Evolutionary conservation across 139 green algal genomes (phyloP).

Genomic region (Coelastrella sp.): DNA sequence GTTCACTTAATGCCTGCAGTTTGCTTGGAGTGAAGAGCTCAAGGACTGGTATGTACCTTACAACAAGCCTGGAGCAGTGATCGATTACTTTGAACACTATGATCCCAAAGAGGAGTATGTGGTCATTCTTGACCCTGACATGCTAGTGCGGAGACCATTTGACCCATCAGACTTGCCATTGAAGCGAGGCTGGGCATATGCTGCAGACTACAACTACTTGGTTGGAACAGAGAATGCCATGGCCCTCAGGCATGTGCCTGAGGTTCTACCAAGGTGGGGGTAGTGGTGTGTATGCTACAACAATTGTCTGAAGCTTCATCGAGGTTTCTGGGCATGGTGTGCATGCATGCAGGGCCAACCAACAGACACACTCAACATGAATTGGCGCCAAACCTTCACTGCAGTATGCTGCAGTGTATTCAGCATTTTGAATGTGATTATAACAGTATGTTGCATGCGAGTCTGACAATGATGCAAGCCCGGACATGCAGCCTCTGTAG

Average conservation of each 20-base stretch:
- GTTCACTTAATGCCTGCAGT: too few species aligned
- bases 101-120: conserved; percentile 68
- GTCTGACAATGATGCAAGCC: too few species aligned
- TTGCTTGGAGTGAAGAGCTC: conserved; percentile 29
- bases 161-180: conserved; percentile 54
- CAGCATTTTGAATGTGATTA: too few species aligned
- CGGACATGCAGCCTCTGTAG: too few species aligned
- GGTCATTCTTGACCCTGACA: conserved; percentile 70
- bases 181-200: conserved; percentile 54
- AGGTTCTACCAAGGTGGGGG: conserved; percentile 32
- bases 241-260: conserved; percentile 37
- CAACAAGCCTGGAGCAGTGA: conserved; percentile 84
- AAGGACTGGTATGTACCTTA: conserved; percentile 57
- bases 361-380: too few species aligned
- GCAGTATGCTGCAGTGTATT: too few species aligned
- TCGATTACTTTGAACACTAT: conserved; percentile 71
- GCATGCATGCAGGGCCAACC: too few species aligned
- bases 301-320: too few species aligned
- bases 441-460: too few species aligned
- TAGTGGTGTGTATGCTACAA: too few species aligned
- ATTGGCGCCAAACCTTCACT: too few species aligned
- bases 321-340: too few species aligned
- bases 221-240: conserved; percentile 33
- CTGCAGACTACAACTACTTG: conserved; percentile 48
- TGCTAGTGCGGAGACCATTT: conserved; percentile 67